Evolutionary conservation across 805 yeast genomes (phyloP).

Genomic region (Zygosaccharomyces siamensis): DNA sequence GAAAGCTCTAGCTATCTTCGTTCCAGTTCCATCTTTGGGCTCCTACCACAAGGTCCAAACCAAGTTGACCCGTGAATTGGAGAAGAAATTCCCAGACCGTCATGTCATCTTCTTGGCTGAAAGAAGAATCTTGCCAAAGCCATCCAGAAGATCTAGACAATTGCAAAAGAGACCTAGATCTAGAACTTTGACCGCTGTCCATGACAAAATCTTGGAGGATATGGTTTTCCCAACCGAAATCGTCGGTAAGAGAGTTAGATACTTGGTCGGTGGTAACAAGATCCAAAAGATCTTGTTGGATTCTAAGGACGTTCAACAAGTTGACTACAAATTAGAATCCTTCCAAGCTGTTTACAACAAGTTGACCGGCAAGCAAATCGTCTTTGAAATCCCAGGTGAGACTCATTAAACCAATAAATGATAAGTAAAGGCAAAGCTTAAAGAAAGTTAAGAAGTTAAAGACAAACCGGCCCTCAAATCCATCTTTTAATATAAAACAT

Average conservation of each 20-base stretch:
- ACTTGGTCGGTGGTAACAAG: conserved; percentile 98
- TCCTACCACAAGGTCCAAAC: conserved; percentile 96
- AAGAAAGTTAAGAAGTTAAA: not conserved
- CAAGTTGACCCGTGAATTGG: conserved; percentile 98
- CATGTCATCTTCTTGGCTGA: conserved; percentile 99
- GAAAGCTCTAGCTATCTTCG: conserved; percentile 96
- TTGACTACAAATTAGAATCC: conserved; percentile 98
- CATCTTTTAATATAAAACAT: conserved; percentile 1
- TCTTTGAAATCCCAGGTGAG: conserved; percentile 80
- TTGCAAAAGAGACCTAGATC: conserved; percentile 99
- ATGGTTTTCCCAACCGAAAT: conserved; percentile 99
- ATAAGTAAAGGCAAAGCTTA: not conserved
- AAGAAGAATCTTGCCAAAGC: conserved; percentile 99
- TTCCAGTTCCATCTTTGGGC: conserved; percentile 90
- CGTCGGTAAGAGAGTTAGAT: conserved; percentile 98
- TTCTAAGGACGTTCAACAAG: conserved; percentile 94
- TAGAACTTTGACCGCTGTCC: conserved; percentile 98
- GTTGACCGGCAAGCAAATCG: conserved; percentile 99
- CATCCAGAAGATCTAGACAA: conserved; percentile 91
- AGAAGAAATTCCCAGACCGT: conserved; percentile 99
- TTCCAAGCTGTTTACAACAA: conserved; percentile 98
- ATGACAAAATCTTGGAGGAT: conserved; percentile 97
- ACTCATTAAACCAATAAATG: conserved; percentile 30
- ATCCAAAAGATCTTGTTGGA: conserved; percentile 96
- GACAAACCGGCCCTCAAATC: conserved; percentile 3